Evolutionary conservation across 768 basidiomycete genomes (phyloP).

Genomic region (Tylopilus vinaceipallidus): DNA sequence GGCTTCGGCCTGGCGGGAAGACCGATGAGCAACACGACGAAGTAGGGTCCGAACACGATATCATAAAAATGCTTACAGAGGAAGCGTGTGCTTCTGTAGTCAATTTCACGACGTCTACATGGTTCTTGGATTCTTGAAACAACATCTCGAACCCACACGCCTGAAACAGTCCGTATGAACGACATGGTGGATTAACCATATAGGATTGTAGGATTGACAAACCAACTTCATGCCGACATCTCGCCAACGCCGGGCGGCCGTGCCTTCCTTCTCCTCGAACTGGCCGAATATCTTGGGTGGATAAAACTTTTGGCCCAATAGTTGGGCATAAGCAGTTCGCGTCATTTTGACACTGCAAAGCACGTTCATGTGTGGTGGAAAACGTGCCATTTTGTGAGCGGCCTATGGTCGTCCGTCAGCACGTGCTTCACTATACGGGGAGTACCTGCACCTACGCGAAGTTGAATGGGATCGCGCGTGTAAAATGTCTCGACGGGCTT

Average conservation of each 20-base stretch:
- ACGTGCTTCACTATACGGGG: neutral
- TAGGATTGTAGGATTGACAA: conserved; percentile 28
- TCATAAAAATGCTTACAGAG: conserved; percentile 43
- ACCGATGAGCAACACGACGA: neutral
- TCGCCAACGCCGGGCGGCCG: conserved; percentile 70
- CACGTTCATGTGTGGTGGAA: conserved; percentile 68
- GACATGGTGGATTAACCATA: neutral
- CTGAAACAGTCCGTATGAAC: conserved; percentile 36
- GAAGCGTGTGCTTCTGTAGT: conserved; percentile 39
- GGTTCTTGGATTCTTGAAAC: conserved; percentile 78
- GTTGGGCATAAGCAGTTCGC: conserved; percentile 90
- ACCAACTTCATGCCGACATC: conserved; percentile 95
- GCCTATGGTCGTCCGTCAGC: conserved; percentile 46
- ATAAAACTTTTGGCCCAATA: conserved; percentile 87
- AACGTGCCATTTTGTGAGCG: conserved; percentile 87
- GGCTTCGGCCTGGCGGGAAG: conserved; percentile 50
- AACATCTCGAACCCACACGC: conserved; percentile 97
- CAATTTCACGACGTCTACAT: conserved; percentile 38
- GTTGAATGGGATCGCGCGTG: conserved; percentile 86
- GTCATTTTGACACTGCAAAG: conserved; percentile 74
- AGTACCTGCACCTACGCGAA: conserved; percentile 60
- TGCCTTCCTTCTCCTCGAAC: conserved; percentile 62
- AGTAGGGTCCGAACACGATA: neutral
- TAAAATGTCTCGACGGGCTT: conserved; percentile 92
- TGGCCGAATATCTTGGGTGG: conserved; percentile 87